Evolutionary conservation across 768 basidiomycete genomes (phyloP), one percentile per base, ranked within the genome.

Genomic region (Phylloporus sp.): DNA sequence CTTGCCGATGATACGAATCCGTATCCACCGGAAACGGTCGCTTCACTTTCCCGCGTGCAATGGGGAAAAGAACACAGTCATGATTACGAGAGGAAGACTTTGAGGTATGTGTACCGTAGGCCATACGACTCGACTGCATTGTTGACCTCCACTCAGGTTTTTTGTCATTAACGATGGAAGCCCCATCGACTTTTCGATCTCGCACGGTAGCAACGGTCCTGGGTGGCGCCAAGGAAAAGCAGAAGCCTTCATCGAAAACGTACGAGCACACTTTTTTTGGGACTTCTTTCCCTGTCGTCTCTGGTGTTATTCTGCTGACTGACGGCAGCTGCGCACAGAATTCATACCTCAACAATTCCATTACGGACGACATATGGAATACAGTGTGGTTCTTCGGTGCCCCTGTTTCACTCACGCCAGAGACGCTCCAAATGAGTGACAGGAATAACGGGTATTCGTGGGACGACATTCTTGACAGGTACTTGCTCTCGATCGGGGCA

Each of bases 331-430:
- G 17, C 3, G 20, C 17, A 33, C 38, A 46, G 46, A 22, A 46
- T 33, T 23, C 11, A 15, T 46, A 46, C 32, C 22, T 40, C 38
- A 46, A 41, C 7, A 32, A 41, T 7, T 17, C 11, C 18, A 34
- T 46, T 9, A 46, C 46, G 1, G 46, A 46, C 38, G 13, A 46
- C 20, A 24, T 46, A 10, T 46, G 46, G 46, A 46, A 46, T 20
- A 46, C 46, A 6, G 17, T 28, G 10, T 46, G 46, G 46, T 46
- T 34, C 27, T 46, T 41, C 22, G 13, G 23, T 10, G 18, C 15
- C 8, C 7, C 46, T 10, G 46, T 40, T 11, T 17, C 38, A 18
- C 18, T 17, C 17, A 26, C 32, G 0, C 31, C 46, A 33, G 46
- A 27, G 38, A 6, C 29, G 15, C 15, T 31, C 14, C 29, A 15